These are phyloP conservation scores for Curvularia hawaiiensis DNA, from an alignment of 2,329 filamentous ascomycete genomes.

Conservation along the genomic window DNA sequence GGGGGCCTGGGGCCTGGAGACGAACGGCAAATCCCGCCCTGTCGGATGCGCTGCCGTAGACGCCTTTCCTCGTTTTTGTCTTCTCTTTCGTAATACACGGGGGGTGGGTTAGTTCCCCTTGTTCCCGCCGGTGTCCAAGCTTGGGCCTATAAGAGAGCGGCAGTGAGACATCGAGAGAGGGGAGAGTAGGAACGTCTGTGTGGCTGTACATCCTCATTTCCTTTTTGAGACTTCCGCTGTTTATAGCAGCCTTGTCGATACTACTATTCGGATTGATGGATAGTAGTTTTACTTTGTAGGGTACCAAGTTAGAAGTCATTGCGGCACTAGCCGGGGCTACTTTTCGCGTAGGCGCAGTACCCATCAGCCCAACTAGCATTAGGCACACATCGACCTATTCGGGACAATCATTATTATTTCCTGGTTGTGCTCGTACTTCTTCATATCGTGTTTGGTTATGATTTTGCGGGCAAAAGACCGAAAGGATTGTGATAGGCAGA, in stretches of 20 bases:
- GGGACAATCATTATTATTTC: background rate
- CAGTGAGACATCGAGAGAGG: background rate
- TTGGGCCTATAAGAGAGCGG: background rate
- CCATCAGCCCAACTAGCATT: background rate
- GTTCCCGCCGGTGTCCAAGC: background rate
- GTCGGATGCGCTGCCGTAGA: conserved; percentile 1
- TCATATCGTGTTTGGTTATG: background rate
- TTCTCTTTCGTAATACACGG: background rate
- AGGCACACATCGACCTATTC: background rate
- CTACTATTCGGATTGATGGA: background rate
- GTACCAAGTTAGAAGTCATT: background rate
- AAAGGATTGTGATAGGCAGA: background rate
- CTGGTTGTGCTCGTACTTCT: background rate
- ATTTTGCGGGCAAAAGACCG: background rate
- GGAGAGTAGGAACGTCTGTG: background rate
- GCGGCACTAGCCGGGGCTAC: background rate
- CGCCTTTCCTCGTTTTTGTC: background rate
- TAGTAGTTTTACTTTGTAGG: background rate
- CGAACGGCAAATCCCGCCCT: conserved; percentile 4
- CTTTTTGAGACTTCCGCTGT: background rate
- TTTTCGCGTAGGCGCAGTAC: background rate
- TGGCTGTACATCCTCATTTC: background rate
- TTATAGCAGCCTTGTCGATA: background rate
- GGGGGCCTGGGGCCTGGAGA: conserved; percentile 2
- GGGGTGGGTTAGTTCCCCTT: background rate